These are phyloP conservation scores for Bipolaris victoriae DNA, from an alignment of 2,329 filamentous ascomycete species.

Conservation along the genomic window DNA sequence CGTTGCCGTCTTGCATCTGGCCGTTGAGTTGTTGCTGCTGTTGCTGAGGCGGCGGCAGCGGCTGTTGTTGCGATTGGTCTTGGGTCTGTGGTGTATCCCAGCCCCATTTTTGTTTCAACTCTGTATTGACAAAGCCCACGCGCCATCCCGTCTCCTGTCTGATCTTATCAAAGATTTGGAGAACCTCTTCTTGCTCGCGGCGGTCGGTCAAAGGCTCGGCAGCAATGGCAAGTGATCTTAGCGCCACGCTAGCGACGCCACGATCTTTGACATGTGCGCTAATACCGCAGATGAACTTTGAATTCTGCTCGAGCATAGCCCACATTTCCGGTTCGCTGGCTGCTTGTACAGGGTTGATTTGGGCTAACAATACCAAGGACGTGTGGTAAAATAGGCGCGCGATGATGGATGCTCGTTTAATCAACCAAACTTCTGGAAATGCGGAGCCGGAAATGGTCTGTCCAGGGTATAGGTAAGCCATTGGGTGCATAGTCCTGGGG, in stretches of 20 bases:
- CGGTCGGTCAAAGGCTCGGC: conserved; percentile 72
- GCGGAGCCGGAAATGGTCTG: conserved; percentile 72
- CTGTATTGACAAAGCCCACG: conserved; percentile 71
- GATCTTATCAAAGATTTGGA: conserved; percentile 77
- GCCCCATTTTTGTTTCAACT: conserved; percentile 78
- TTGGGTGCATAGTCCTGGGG: conserved; percentile 84
- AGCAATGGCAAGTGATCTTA: conserved; percentile 79
- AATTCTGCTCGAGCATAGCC: conserved; percentile 72
- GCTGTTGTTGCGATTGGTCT: conserved; percentile 45
- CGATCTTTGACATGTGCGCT: conserved; percentile 82
- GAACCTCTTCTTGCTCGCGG: conserved; percentile 79
- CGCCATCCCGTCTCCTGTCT: conserved; percentile 79
- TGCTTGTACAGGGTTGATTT: conserved; percentile 74
- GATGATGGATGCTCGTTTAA: conserved; percentile 81
- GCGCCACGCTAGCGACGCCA: conserved; percentile 77
- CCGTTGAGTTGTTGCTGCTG: conserved; percentile 25
- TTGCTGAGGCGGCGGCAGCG: conserved; percentile 24
- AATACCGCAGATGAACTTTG: conserved; percentile 87
- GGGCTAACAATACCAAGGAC: conserved; percentile 78
- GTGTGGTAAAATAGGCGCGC: conserved; percentile 90
- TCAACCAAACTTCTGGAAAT: conserved; percentile 89
- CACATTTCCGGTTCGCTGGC: conserved; percentile 70
- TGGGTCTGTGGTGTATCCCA: conserved; percentile 60
- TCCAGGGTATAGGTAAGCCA: conserved; percentile 74
- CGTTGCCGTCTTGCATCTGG: conserved; percentile 22